Conservation (phyloP, 2,329 filamentous ascomycete genomes). For the Fusarium buxicola region DNA sequence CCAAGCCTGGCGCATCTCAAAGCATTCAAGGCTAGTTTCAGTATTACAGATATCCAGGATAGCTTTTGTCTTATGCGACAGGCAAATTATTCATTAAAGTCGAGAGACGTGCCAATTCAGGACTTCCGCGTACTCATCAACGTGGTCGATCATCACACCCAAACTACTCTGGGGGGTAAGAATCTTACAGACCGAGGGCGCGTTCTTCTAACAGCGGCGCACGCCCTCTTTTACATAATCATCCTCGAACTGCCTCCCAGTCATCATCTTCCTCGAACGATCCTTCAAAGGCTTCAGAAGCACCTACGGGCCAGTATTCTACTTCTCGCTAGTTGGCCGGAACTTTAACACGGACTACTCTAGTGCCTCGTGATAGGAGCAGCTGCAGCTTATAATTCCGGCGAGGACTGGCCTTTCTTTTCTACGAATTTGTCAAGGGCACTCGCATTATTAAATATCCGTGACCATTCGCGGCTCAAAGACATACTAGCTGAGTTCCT, state of each 20-base stretch:
- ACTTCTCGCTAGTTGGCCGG: neutral
- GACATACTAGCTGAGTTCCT: conserved; percentile 13
- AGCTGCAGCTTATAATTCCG: conserved; percentile 10
- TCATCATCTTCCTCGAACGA: conserved; percentile 1
- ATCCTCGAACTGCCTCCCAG: conserved; percentile 13
- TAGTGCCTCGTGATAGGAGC: conserved; percentile 27
- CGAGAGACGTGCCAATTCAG: conserved; percentile 8
- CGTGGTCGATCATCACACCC: conserved; percentile 19
- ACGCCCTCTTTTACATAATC: conserved; percentile 14
- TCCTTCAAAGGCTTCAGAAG: conserved; percentile 3
- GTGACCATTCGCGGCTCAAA: neutral
- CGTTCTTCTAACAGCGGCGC: conserved; percentile 18
- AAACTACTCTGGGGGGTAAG: conserved; percentile 4
- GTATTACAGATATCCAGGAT: neutral
- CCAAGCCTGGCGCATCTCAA: conserved; percentile 23
- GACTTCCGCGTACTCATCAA: conserved; percentile 31
- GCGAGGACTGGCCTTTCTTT: conserved; percentile 19
- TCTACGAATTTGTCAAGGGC: conserved; percentile 5
- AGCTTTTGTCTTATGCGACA: conserved; percentile 24
- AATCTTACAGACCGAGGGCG: conserved; percentile 5
- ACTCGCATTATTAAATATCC: neutral
- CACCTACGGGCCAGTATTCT: conserved; percentile 1
- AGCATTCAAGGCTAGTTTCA: conserved; percentile 9
- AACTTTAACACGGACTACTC: conserved; percentile 16
- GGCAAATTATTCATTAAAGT: conserved; percentile 13